phyloP scores from a whole-genome alignment of 208 protist species.

The Vickermania spadyakhi region DNA sequence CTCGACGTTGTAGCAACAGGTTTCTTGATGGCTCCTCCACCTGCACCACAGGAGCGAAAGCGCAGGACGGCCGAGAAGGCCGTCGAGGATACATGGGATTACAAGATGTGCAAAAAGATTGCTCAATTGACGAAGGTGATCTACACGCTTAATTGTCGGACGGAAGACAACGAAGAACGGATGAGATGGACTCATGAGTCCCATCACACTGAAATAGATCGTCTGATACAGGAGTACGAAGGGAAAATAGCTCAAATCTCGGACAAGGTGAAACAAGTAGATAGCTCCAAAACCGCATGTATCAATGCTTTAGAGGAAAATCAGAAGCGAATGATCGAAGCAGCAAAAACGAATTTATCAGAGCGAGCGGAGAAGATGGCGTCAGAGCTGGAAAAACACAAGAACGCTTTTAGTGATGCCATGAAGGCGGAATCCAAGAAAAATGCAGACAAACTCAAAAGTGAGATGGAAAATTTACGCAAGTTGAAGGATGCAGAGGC shows the following conservation, averaged over 20 bases:
- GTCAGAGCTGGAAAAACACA: conserved; percentile 26
- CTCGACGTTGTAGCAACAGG: background rate
- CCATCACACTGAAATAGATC: conserved; percentile 82
- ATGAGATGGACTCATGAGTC: conserved; percentile 37
- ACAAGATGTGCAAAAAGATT: conserved; percentile 96
- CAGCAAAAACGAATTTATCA: conserved; percentile 25
- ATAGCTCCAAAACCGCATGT: conserved; percentile 7
- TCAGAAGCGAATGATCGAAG: conserved; percentile 18
- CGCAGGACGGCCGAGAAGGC: background rate
- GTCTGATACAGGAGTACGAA: conserved; percentile 70
- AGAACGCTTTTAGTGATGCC: conserved; percentile 30
- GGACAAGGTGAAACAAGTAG: conserved; percentile 15
- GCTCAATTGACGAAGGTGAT: conserved; percentile 96
- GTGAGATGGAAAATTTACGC: conserved; percentile 23
- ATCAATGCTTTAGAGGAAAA: conserved; percentile 4
- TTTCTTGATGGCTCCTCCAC: too few species aligned
- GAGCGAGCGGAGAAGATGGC: conserved; percentile 11
- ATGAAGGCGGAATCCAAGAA: conserved; percentile 20
- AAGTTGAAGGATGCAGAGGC: conserved; percentile 59
- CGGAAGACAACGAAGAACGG: conserved; percentile 91
- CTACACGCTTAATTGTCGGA: conserved; percentile 93
- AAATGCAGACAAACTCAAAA: conserved; percentile 16
- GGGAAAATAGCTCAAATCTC: conserved; percentile 24
- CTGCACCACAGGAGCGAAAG: background rate
- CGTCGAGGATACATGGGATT: conserved; percentile 74